Base-by-base conservation (phyloP, 1,284 basidiomycete species). In the Naganishia sp. region DNA sequence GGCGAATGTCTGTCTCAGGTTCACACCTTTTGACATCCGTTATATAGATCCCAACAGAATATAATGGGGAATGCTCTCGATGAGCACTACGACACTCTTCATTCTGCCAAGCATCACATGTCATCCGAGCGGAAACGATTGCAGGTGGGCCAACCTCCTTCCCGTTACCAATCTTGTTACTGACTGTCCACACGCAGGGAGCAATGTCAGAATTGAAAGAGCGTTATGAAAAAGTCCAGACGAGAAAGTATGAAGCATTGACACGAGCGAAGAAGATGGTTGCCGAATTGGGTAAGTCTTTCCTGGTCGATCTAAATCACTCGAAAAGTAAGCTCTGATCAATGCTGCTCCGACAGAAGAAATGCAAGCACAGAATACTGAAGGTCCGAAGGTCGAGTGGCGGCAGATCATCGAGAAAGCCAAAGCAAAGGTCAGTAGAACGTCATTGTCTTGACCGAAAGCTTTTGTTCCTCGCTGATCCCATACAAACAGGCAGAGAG, bases 211-310 rank as follows among this genome's bases (percentile, higher is more conserved):
- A 61, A 28, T 32, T 61, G 46, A 47, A 41, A 23, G 58, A 41
- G 23, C 13, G 42, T 10, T 39, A 49, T 28, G 47, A 9, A 3
- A 61, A 51, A n/a, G 23, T 61, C 2, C 35, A 51, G 18, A 46
- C 50, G 35, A 39, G 35, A 9, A 39, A 13, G 35, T 2, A 39
- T 6, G 35, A 39, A 39, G 35, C 35, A 13, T 39, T 39, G 7
- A 39, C 35, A 51, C 45, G 58, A 50, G 50, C 49, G 47, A 51
- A 51, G 47, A 51, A 28, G 35, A n/a, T 61, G 21, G 17, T 61
- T 2, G 21, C 6, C 1, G 58, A 43, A 13, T 23, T 61, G 23
- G 43, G 58, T 61, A 41, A 60, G 32, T 9, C n/a, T 6, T 17
- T 7, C 31, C 15, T 32, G 50, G 31, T 6, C 28, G 28, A 28